Conservation (phyloP, 805 yeast genomes). For the Sugiyamaella qingdaonensis region DNA sequence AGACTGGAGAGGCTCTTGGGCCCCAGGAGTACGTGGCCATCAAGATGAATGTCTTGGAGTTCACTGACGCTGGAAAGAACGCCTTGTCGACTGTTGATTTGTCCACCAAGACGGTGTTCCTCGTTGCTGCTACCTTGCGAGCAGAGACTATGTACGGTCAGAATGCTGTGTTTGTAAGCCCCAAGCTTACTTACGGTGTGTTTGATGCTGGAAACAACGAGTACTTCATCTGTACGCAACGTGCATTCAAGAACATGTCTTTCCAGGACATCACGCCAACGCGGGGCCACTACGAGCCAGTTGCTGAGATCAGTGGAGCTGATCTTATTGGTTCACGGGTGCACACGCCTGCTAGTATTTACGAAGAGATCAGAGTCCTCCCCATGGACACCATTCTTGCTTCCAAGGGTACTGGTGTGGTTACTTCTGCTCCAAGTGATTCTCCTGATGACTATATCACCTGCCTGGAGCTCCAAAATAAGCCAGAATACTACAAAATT, state of each 20-base stretch:
- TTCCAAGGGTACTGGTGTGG: constrained; percentile 97
- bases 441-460: constrained; percentile 97
- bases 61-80: constrained; percentile 52
- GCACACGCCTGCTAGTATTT: constrained; percentile 73
- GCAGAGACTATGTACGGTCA: constrained; percentile 99
- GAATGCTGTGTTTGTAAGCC: constrained; percentile 96
- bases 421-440: constrained; percentile 98
- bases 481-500: constrained; percentile 86
- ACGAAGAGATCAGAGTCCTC: constrained; percentile 69
- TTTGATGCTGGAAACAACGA: constrained; percentile 76
- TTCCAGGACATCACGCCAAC: constrained; percentile 88
- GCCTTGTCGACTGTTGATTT: constrained; percentile 41
- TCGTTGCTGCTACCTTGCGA: constrained; percentile 95
- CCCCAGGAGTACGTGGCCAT: constrained; percentile 96
- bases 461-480: constrained; percentile 73
- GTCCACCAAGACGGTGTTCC: constrained; percentile 59
- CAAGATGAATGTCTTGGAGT: constrained; percentile 70
- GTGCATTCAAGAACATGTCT: constrained; percentile 96
- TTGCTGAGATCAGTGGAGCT: constrained; percentile 60
- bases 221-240: constrained; percentile 80
- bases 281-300: constrained; percentile 71
- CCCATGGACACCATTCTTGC: constrained; percentile 98
- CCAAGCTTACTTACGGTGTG: constrained; percentile 87
- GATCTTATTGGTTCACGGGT: constrained; percentile 81
- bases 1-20: constrained; percentile 91